phyloP scores from a whole-genome alignment of 148 eudicot species.

The Cornus kousa region DNA sequence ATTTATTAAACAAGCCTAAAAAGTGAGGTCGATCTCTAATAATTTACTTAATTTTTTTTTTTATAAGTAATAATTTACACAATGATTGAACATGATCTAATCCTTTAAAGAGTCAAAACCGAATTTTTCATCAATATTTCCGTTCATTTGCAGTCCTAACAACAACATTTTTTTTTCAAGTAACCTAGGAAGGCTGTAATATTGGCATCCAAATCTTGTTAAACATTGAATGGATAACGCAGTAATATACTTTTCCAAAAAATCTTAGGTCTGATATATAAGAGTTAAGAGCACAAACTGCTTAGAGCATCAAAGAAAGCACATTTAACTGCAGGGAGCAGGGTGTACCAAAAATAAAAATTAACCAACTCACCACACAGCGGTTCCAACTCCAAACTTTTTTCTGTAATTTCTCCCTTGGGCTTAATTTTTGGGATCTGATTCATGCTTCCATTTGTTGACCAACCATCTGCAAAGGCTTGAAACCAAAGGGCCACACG shows the following conservation, averaged over 20 bases:
- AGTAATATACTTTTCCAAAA: no score
- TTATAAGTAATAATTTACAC: no score
- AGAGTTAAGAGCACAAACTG: not conserved
- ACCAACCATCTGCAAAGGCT: slow-evolving; percentile 57
- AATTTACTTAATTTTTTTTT: no score
- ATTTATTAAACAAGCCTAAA: no score
- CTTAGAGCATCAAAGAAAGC: not conserved
- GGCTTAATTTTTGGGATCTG: slow-evolving; percentile 30
- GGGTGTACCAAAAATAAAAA: not conserved
- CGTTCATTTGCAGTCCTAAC: not conserved
- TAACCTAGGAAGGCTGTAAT: not conserved
- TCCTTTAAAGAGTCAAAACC: no score
- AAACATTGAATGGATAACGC: not conserved
- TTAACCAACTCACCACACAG: slow-evolving; percentile 54
- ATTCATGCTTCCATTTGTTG: slow-evolving; percentile 37
- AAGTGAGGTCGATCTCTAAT: no score
- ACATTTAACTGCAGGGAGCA: not conserved
- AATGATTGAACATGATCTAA: no score
- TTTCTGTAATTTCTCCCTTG: slow-evolving; percentile 45
- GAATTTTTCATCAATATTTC: no score
- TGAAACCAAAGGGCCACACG: slow-evolving; percentile 29
- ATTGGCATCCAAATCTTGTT: not conserved
- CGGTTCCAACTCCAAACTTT: slow-evolving; percentile 61
- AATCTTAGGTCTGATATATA: not conserved
- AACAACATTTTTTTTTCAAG: not conserved